Evolutionary conservation across 2,329 filamentous ascomycete genomes (phyloP), one percentile per base, ranked within the genome.

Genomic region (Exophiala xenobiotica): DNA sequence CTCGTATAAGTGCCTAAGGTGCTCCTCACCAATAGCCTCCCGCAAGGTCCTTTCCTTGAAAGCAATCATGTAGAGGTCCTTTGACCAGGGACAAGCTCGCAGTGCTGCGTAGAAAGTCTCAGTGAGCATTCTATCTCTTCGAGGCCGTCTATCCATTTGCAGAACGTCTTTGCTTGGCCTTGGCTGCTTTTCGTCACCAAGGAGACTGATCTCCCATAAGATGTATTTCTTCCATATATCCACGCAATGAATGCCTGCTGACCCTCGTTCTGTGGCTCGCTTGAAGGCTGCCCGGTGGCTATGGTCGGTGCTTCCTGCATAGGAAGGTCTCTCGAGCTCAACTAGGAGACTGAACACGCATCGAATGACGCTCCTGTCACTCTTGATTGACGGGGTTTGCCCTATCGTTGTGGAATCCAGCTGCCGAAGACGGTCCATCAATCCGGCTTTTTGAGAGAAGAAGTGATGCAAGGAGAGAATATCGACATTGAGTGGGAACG

Each of bases 351-450:
- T 72, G 59, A 83, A 81, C 2, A 79, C 65, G 63, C 78, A 51
- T 18, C 51, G 49, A 35, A 40, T 51, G 8, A 49, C 22, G 19
- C 35, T 51, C 38, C 26, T 40, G 18, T 62, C 58, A 31, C 63
- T 58, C 6, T 64, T 63, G 5, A 60, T 59, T 18, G 59, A 12
- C 12, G 53, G n/a, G 65, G 54, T 26, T n/a, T 16, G 6, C 31
- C 37, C 42, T 41, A 43, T n/a, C 23, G 38, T 1, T 73, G 61
- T 2, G 71, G 60, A 6, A 62, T 66, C 20, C 71, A 88, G 70
- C 4, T 79, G 75, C n/a, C 87, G 82, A 16, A 95, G 81, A 14
- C 88, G 86, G 60, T 95, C 88, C 55, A 90, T 81, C 47, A 93
- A 78, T 19, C 85, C 80, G 37, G 89, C 81, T 6, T 85, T 81